Conservation (phyloP, 495 filamentous ascomycete species). For the Collariella sp. region DNA sequence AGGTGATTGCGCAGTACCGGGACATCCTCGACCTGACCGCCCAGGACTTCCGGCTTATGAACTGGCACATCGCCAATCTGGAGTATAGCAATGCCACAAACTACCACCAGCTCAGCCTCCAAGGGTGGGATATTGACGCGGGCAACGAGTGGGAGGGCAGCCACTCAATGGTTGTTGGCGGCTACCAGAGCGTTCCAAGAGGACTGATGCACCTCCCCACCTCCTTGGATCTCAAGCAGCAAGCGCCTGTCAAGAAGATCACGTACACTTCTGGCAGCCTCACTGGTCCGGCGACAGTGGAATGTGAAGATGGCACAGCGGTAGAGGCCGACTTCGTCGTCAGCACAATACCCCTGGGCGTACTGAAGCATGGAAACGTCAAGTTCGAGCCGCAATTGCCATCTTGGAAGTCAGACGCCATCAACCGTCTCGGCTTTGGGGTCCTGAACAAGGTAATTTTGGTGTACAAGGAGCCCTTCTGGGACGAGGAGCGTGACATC, state of each 20-base stretch:
- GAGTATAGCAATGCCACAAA: conserved; percentile 95
- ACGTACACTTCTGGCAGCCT: conserved; percentile 47
- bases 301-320: conserved; percentile 68
- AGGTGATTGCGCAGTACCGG: conserved; percentile 79
- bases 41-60: conserved; percentile 81
- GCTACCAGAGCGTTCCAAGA: conserved; percentile 82
- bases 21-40: conserved; percentile 71
- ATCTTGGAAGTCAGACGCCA: conserved; percentile 71
- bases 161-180: conserved; percentile 85
- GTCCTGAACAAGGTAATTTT: conserved; percentile 92
- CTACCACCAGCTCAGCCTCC: conserved; percentile 75
- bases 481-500: conserved; percentile 87
- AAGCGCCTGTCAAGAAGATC: conserved; percentile 59
- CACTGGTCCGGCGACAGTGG: conserved; percentile 45
- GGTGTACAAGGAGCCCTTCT: conserved; percentile 84
- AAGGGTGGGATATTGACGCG: conserved; percentile 91
- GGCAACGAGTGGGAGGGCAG: conserved; percentile 96
- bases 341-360: conserved; percentile 79
- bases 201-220: conserved; percentile 69
- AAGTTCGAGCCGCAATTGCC: conserved; percentile 78
- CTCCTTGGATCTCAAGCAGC: conserved; percentile 69
- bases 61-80: conserved; percentile 97
- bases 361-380: conserved; percentile 68
- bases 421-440: conserved; percentile 85
- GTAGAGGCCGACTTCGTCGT: conserved; percentile 82